phyloP scores from a whole-genome alignment of 371 early-diverging fungal genomes.

The Mortierella sp. region DNA sequence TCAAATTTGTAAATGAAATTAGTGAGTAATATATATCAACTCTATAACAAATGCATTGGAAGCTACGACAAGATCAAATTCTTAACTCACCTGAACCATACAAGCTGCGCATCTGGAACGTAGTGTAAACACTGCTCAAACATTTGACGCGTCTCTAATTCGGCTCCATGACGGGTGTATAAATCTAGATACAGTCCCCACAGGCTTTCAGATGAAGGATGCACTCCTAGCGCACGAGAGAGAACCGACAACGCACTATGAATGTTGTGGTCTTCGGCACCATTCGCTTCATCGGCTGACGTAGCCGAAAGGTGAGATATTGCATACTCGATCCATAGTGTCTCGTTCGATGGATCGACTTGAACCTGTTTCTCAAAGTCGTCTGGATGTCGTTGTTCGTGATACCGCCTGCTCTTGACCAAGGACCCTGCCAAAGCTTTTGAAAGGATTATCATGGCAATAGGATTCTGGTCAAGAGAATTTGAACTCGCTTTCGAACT shows the following conservation, averaged over 20 bases:
- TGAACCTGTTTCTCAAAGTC: constrained; percentile 25
- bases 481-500: neutral
- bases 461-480: constrained; percentile 21
- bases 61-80: neutral
- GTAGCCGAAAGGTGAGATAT: constrained; percentile 6
- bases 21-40: neutral
- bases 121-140: constrained; percentile 29
- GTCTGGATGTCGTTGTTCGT: constrained; percentile 10
- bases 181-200: constrained; percentile 47
- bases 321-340: constrained; percentile 39
- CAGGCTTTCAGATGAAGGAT: constrained; percentile 29
- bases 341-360: constrained; percentile 2
- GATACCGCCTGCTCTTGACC: constrained; percentile 27
- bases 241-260: constrained; percentile 14
- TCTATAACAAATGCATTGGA: neutral
- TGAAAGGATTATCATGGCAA: constrained; percentile 16
- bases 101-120: constrained; percentile 27
- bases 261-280: neutral
- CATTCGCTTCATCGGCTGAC: neutral
- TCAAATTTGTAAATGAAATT: neutral
- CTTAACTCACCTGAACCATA: constrained; percentile 43
- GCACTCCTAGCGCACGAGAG: constrained; percentile 10
- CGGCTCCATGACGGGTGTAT: constrained; percentile 18
- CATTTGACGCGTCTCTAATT: constrained; percentile 26
- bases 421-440: constrained; percentile 14